phyloP scores from a whole-genome alignment of 2,329 filamentous ascomycete species.

The Metarhizium robertsii region DNA sequence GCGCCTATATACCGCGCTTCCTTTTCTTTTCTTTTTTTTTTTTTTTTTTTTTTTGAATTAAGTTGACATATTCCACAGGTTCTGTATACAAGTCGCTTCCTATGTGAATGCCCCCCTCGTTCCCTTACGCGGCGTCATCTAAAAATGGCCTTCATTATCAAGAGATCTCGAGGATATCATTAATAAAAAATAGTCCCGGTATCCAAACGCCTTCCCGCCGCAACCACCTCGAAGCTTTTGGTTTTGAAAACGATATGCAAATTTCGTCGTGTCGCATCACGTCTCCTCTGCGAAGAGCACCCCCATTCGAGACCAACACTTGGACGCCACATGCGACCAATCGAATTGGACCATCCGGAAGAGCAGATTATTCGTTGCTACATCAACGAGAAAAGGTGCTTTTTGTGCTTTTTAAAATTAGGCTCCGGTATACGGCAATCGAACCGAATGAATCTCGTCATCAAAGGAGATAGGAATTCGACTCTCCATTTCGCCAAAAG shows the following conservation, averaged over 20 bases:
- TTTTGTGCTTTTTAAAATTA: not conserved
- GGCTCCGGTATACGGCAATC: not conserved
- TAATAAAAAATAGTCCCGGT: not conserved
- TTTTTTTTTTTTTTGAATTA: not conserved
- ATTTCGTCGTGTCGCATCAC: not conserved
- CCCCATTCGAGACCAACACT: not conserved
- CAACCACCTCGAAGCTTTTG: not conserved
- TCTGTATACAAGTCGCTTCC: not conserved
- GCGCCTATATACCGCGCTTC: no score
- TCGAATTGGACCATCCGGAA: not conserved
- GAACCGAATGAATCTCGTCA: not conserved
- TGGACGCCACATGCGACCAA: not conserved
- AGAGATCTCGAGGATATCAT: not conserved
- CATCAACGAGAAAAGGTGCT: not conserved
- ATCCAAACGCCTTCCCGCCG: not conserved
- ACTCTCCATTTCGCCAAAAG: not conserved
- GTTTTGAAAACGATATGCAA: not conserved
- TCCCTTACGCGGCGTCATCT: not conserved
- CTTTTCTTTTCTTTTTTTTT: not conserved
- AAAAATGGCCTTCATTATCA: not conserved
- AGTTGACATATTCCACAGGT: not conserved
- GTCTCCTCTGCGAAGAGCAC: not conserved
- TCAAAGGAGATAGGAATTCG: not conserved
- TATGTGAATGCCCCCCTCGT: slow-evolving; percentile 1
- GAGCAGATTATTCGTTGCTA: not conserved